A percentile compares a stretch with the other conserved stretches of the same genome.
phyloP scores from a whole-genome alignment of 805 yeast species.

The Candida khao-thaluensis region DNA sequence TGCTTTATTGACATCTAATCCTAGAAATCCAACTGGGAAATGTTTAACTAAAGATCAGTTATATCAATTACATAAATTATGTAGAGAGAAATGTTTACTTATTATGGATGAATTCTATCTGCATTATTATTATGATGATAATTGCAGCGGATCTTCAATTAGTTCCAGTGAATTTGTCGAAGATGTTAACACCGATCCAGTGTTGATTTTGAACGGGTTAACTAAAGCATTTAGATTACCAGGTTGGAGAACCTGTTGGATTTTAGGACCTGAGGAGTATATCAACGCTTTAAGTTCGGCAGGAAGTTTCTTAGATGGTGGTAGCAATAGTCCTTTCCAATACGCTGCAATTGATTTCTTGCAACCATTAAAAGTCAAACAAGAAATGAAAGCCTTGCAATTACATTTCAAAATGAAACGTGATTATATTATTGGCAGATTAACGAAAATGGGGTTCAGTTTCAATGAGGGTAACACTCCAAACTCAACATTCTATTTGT shows the following conservation, averaged over 20 bases:
- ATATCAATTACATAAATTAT: slow-evolving; percentile 48
- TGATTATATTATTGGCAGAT: slow-evolving; percentile 51
- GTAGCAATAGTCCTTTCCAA: slow-evolving; percentile 61
- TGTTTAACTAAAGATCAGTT: slow-evolving; percentile 49
- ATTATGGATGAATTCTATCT: slow-evolving; percentile 67
- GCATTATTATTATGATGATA: slow-evolving; percentile 55
- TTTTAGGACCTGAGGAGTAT: slow-evolving; percentile 60
- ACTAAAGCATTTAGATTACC: slow-evolving; percentile 63
- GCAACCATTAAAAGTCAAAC: slow-evolving; percentile 47
- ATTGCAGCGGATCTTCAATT: slow-evolving; percentile 51
- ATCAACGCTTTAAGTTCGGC: slow-evolving; percentile 55
- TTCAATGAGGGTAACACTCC: slow-evolving; percentile 47
- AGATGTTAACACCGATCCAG: slow-evolving; percentile 59
- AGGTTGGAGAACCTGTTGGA: slow-evolving; percentile 66
- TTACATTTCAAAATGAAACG: slow-evolving; percentile 55
- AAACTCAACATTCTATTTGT: slow-evolving; percentile 57
- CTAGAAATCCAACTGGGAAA: slow-evolving; percentile 62
- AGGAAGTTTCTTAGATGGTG: slow-evolving; percentile 61
- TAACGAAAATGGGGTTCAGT: slow-evolving; percentile 52
- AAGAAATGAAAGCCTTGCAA: slow-evolving; percentile 59
- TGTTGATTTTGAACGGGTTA: slow-evolving; percentile 56
- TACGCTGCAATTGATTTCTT: slow-evolving; percentile 56
- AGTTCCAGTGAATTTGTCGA: slow-evolving; percentile 51
- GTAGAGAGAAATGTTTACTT: slow-evolving; percentile 52
- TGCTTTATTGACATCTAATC: slow-evolving; percentile 58